phyloP scores from a whole-genome alignment of 768 basidiomycete species.

The Porphyrellus cyaneotinctus region DNA sequence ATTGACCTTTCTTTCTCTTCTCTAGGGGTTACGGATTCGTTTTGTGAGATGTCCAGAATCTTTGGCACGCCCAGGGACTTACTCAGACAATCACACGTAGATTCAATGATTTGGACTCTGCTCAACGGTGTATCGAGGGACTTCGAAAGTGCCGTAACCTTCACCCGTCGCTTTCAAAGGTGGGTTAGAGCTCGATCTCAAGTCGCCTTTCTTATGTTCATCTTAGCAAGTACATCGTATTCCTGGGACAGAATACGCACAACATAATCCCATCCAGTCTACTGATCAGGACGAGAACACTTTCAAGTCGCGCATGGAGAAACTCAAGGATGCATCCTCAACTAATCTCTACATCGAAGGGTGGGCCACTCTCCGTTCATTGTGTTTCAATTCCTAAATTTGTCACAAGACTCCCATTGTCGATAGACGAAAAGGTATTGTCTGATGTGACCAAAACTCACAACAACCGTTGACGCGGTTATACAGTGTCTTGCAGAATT shows the following conservation, averaged over 20 bases:
- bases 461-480: not conserved
- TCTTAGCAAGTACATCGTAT: conserved; percentile 72
- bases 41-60: conserved; percentile 45
- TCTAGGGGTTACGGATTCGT: conserved; percentile 76
- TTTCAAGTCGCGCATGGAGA: conserved; percentile 81
- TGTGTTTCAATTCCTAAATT: not conserved
- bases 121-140: conserved; percentile 69
- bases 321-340: conserved; percentile 57
- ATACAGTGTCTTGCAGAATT: conserved; percentile 57
- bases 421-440: conserved; percentile 58
- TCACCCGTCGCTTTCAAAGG: conserved; percentile 87
- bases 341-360: conserved; percentile 85
- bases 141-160: conserved; percentile 70
- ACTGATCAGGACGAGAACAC: conserved; percentile 35
- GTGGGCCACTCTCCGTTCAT: conserved; percentile 25
- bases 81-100: conserved; percentile 33
- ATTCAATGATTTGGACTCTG: conserved; percentile 62
- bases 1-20: conserved; percentile 2
- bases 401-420: conserved; percentile 54
- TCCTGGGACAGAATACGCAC: conserved; percentile 66
- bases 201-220: not conserved
- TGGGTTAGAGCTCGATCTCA: conserved; percentile 23
- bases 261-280: conserved; percentile 22
- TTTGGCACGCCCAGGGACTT: not conserved
- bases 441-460: not conserved